phyloP scores from a whole-genome alignment of 2,329 filamentous ascomycete species.

The Epicoccum sorghinum region DNA sequence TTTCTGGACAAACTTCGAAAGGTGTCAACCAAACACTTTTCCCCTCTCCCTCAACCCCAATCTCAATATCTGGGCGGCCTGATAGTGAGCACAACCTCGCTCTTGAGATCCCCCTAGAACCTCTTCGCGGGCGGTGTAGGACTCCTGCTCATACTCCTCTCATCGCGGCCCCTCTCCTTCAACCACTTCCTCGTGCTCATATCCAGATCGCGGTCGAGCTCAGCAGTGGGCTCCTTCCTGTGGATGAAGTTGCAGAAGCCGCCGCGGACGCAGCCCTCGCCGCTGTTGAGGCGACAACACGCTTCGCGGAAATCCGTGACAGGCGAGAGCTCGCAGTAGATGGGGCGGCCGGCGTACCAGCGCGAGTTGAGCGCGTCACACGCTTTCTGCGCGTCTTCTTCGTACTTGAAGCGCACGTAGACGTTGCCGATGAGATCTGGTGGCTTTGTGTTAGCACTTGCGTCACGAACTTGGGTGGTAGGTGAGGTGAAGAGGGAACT shows the following conservation, averaged over 20 bases:
- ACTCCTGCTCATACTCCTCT: slow-evolving; percentile 79
- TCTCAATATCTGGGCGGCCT: too few species aligned
- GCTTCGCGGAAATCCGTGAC: slow-evolving; percentile 98
- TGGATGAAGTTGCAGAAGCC: slow-evolving; percentile 99
- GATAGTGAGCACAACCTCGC: too few species aligned
- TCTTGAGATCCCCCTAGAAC: slow-evolving; percentile 8
- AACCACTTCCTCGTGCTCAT: slow-evolving; percentile 97
- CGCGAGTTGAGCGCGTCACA: slow-evolving; percentile 93
- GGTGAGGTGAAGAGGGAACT: slow-evolving; percentile 43
- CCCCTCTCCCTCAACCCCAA: slow-evolving; percentile 51
- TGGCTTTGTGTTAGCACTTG: slow-evolving; percentile 17
- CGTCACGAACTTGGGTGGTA: background rate
- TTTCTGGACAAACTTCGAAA: too few species aligned
- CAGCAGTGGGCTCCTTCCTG: slow-evolving; percentile 88
- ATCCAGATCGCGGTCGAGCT: slow-evolving; percentile 86
- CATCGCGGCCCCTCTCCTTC: slow-evolving; percentile 80
- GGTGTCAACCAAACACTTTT: too few species aligned
- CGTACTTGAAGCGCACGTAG: slow-evolving; percentile 99
- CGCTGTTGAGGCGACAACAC: slow-evolving; percentile 91
- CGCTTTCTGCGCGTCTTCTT: slow-evolving; percentile 90
- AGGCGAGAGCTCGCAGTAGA: slow-evolving; percentile 96
- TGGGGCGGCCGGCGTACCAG: slow-evolving; percentile 96
- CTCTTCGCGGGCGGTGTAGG: slow-evolving; percentile 78
- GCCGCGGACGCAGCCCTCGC: slow-evolving; percentile 92
- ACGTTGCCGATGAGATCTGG: slow-evolving; percentile 96